phyloP scores from a whole-genome alignment of 768 basidiomycete genomes.

The Trametes villosa region DNA sequence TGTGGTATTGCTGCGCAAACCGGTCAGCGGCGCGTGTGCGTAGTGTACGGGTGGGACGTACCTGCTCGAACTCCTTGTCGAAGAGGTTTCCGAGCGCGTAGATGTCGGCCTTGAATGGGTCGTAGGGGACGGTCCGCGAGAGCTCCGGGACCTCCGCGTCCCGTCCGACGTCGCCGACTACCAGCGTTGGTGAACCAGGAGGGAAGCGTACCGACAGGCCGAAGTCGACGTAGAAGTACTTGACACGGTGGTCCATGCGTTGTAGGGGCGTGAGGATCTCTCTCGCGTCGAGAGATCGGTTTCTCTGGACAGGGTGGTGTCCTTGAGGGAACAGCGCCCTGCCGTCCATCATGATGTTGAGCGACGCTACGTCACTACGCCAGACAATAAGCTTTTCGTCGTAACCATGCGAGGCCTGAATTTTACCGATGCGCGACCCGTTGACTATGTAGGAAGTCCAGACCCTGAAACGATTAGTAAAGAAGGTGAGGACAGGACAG shows the following conservation, averaged over 20 bases:
- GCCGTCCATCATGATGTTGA: conserved; percentile 31
- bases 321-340: conserved; percentile 22
- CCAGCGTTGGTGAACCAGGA: conserved; percentile 9
- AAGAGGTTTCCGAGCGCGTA: conserved; percentile 31
- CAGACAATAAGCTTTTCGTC: neutral
- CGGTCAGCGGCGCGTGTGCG: neutral
- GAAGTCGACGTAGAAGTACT: conserved; percentile 34
- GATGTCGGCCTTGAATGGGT: conserved; percentile 30
- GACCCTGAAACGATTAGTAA: conserved; percentile 7
- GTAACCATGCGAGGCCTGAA: neutral
- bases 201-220: conserved; percentile 22
- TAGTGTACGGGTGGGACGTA: neutral
- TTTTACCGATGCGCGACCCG: conserved; percentile 27
- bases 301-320: conserved; percentile 30
- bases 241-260: conserved; percentile 40
- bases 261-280: conserved; percentile 35
- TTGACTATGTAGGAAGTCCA: conserved; percentile 21
- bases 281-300: conserved; percentile 39
- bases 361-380: conserved; percentile 18
- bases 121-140: conserved; percentile 21
- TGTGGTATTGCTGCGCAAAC: neutral
- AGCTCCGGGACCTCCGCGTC: conserved; percentile 31
- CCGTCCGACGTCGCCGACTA: conserved; percentile 20
- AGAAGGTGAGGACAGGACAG: neutral
- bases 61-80: conserved; percentile 23